phyloP scores from a whole-genome alignment of 768 basidiomycete species.

The Phaeolepiota aurea region DNA sequence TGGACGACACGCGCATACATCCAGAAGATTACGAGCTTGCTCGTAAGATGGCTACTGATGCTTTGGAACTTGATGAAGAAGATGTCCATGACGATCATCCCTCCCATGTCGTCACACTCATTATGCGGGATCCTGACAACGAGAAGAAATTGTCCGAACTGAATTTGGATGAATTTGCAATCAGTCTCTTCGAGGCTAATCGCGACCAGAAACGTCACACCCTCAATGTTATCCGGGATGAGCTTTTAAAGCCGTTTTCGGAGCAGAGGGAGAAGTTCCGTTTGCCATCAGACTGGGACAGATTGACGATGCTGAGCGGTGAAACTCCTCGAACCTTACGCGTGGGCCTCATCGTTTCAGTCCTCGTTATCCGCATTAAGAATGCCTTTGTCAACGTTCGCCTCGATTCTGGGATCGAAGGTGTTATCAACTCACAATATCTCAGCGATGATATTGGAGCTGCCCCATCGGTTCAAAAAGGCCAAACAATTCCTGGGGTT shows the following conservation, averaged over 20 bases:
- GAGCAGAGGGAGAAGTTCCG: conserved; percentile 66
- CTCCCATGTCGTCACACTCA: conserved; percentile 77
- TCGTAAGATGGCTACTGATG: conserved; percentile 96
- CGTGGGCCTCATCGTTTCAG: conserved; percentile 76
- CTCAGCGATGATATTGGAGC: conserved; percentile 40
- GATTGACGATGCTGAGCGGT: conserved; percentile 92
- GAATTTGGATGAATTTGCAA: conserved; percentile 93
- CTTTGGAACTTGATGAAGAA: conserved; percentile 95
- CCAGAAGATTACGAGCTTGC: conserved; percentile 97
- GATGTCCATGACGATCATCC: conserved; percentile 90
- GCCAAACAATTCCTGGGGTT: conserved; percentile 73
- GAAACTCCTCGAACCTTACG: conserved; percentile 77
- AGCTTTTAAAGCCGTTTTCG: conserved; percentile 72
- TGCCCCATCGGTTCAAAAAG: conserved; percentile 54
- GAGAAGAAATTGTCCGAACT: conserved; percentile 81
- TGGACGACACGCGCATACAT: conserved; percentile 94
- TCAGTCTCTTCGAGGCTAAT: conserved; percentile 80
- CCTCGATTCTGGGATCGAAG: conserved; percentile 93
- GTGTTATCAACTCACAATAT: conserved; percentile 54
- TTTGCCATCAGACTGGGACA: conserved; percentile 64
- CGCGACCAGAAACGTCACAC: conserved; percentile 84
- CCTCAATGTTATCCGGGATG: conserved; percentile 80
- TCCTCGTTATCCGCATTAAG: conserved; percentile 51
- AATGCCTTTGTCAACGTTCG: conserved; percentile 49
- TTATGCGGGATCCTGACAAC: conserved; percentile 78